phyloP scores from a whole-genome alignment of 1,139 yeast species.

The Wickerhamomyces sp. region DNA sequence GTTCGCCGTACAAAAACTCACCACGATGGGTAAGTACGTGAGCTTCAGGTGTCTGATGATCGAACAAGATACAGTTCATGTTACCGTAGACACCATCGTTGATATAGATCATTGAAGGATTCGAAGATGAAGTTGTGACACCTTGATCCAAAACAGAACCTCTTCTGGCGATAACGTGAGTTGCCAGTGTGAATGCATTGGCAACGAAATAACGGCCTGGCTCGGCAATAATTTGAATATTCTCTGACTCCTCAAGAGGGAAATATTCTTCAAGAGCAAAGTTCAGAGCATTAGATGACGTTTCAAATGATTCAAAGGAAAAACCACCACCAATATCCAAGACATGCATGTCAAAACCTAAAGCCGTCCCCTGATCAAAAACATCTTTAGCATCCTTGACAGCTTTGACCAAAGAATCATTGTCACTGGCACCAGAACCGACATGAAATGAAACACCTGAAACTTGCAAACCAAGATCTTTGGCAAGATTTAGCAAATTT shows the following conservation, averaged over 20 bases:
- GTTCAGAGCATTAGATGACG: slow-evolving; percentile 57
- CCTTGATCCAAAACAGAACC: slow-evolving; percentile 30
- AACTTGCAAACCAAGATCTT: slow-evolving; percentile 54
- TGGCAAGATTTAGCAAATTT: slow-evolving; percentile 56
- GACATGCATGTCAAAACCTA: slow-evolving; percentile 46
- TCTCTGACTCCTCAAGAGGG: slow-evolving; percentile 33
- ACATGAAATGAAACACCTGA: slow-evolving; percentile 93
- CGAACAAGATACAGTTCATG: slow-evolving; percentile 88
- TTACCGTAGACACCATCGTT: slow-evolving; percentile 97
- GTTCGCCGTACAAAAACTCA: slow-evolving; percentile 40
- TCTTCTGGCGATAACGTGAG: slow-evolving; percentile 82
- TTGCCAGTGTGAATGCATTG: slow-evolving; percentile 78
- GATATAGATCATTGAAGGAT: slow-evolving; percentile 55
- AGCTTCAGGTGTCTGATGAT: slow-evolving; percentile 80
- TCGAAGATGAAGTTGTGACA: slow-evolving; percentile 22
- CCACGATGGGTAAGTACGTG: slow-evolving; percentile 54
- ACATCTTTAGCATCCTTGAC: slow-evolving; percentile 64
- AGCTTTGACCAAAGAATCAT: slow-evolving; percentile 63
- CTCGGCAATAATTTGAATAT: slow-evolving; percentile 73
- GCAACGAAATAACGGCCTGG: slow-evolving; percentile 93
- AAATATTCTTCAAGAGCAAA: slow-evolving; percentile 53
- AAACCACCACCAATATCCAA: slow-evolving; percentile 97
- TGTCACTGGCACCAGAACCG: slow-evolving; percentile 89
- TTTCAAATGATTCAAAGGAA: slow-evolving; percentile 57
- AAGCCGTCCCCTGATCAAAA: slow-evolving; percentile 43